Evolutionary conservation across 345 rosid genomes (phyloP).

Genomic region (Fremontodendron californicum): DNA sequence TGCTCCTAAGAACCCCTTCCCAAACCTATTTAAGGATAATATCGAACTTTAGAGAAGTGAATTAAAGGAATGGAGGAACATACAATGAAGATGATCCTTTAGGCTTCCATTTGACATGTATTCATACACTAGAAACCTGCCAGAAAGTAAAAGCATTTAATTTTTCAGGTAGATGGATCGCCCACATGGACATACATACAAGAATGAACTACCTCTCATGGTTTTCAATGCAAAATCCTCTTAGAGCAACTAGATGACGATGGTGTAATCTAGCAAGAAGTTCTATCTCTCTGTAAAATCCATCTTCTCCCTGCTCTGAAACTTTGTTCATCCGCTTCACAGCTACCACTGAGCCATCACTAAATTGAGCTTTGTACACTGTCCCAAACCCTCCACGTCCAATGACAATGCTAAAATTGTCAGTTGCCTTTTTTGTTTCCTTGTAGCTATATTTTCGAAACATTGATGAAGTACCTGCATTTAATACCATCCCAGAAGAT

Average conservation of each 20-base stretch:
- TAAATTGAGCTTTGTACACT: conserved; percentile 70
- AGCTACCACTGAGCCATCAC: conserved; percentile 63
- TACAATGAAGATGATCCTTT: conserved; percentile 88
- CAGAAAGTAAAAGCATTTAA: conserved; percentile 18
- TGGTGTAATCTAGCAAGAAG: conserved; percentile 95
- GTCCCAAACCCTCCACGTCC: conserved; percentile 96
- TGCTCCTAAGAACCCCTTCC: not conserved
- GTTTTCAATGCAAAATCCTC: conserved; percentile 77
- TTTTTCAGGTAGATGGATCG: not conserved
- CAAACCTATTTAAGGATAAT: not conserved
- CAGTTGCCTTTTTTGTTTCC: conserved; percentile 81
- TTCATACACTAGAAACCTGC: conserved; percentile 89
- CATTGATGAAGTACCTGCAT: conserved; percentile 61
- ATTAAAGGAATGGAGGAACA: conserved; percentile 23
- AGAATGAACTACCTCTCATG: conserved; percentile 55
- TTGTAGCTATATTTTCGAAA: conserved; percentile 71
- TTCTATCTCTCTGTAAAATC: conserved; percentile 89
- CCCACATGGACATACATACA: not conserved
- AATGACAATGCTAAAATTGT: conserved; percentile 56
- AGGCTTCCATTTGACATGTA: conserved; percentile 89
- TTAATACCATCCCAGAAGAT: no score
- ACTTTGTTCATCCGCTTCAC: conserved; percentile 75
- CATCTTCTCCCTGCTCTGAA: conserved; percentile 80
- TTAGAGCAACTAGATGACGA: conserved; percentile 87
- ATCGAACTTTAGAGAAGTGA: not conserved